A percentile compares a stretch with the other conserved stretches of the same genome.
Conservation (phyloP, 345 rosid genomes). For the Luvunga scandens region DNA sequence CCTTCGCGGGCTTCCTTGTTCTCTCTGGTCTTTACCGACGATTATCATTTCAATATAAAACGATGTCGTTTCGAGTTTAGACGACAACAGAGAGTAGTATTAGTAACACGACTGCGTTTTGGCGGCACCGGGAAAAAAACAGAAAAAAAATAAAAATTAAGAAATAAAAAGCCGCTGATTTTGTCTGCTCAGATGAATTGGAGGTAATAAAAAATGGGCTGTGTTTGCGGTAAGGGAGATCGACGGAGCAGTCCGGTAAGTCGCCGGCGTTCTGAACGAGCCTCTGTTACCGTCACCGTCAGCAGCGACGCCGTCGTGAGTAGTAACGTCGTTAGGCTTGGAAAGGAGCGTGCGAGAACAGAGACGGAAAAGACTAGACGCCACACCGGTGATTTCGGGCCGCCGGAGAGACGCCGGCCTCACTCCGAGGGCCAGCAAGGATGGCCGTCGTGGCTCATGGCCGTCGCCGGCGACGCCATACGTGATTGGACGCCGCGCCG, state of each 20-base stretch:
- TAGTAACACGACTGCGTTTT: background rate
- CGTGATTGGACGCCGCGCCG: constrained; percentile 77
- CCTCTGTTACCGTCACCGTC: constrained; percentile 25
- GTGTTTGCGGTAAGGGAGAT: constrained; percentile 49
- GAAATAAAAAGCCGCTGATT: background rate
- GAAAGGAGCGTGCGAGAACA: constrained; percentile 27
- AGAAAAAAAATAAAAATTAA: no score
- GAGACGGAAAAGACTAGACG: constrained; percentile 28
- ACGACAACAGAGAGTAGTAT: no score
- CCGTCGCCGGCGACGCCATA: constrained; percentile 73
- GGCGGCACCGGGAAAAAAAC: background rate
- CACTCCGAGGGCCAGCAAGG: constrained; percentile 38
- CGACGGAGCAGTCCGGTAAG: constrained; percentile 25
- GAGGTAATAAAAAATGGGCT: constrained; percentile 49
- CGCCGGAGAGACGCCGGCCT: constrained; percentile 33
- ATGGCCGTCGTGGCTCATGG: constrained; percentile 87
- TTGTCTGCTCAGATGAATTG: constrained; percentile 20
- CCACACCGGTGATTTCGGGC: constrained; percentile 34
- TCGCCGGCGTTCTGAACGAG: constrained; percentile 32
- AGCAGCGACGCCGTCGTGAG: constrained; percentile 15
- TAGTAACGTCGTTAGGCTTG: constrained; percentile 20
- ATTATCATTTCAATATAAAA: no score
- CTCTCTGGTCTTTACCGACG: background rate
- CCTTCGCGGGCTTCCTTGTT: constrained; percentile 31
- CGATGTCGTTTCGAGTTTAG: no score